Evolutionary conservation across 139 green algal species (phyloP).

Genomic region (Tetratostichococcus sp.): DNA sequence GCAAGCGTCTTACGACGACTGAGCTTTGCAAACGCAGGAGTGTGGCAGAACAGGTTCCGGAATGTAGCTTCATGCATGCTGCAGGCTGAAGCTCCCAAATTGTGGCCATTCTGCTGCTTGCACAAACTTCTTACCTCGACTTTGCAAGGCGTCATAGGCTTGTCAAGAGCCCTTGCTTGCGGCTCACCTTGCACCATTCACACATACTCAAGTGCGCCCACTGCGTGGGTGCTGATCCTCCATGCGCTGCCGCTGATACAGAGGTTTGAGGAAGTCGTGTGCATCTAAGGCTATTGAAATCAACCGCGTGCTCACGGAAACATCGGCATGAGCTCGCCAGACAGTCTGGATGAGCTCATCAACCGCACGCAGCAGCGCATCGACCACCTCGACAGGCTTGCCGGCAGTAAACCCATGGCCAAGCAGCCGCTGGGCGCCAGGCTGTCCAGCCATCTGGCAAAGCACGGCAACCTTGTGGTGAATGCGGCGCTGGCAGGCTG

Average conservation of each 20-base stretch:
- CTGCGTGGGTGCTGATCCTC: too few relatives aligned
- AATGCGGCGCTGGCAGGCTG: conserved; percentile 30
- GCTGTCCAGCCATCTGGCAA: conserved; percentile 20
- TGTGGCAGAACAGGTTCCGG: too few relatives aligned
- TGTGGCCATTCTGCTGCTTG: too few relatives aligned
- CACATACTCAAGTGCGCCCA: too few relatives aligned
- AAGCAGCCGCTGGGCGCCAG: conserved; percentile 9
- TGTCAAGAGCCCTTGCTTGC: too few relatives aligned
- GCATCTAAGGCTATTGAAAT: background rate
- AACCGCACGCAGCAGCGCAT: conserved; percentile 26
- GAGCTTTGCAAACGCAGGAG: too few relatives aligned
- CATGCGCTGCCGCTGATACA: too few relatives aligned
- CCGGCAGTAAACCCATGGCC: background rate
- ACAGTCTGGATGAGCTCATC: conserved; percentile 30
- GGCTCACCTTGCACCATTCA: too few relatives aligned
- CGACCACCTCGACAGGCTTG: conserved; percentile 30
- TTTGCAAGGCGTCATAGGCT: background rate
- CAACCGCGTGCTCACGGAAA: background rate
- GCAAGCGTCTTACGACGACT: too few relatives aligned
- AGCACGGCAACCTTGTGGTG: conserved; percentile 18
- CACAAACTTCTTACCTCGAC: too few relatives aligned
- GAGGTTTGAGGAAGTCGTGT: background rate
- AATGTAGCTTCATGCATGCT: too few relatives aligned
- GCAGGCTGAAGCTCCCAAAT: too few relatives aligned
- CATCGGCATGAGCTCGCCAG: conserved; percentile 7